phyloP scores from a whole-genome alignment of 495 filamentous ascomycete species.

The Amniculicola lignicola region DNA sequence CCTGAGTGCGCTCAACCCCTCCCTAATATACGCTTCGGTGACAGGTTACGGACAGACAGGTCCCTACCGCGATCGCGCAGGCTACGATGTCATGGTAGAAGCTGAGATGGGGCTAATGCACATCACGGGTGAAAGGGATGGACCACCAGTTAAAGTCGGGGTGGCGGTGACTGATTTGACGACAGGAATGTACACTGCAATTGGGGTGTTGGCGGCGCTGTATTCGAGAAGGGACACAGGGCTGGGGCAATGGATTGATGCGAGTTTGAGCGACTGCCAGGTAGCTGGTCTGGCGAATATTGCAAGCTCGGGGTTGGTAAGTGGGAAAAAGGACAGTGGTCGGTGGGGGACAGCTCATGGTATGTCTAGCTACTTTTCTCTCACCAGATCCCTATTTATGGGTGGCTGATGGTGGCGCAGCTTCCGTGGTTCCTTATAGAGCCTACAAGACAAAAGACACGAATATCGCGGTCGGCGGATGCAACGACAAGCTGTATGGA shows the following conservation, averaged over 20 bases:
- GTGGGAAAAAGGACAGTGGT: slow-evolving; percentile 37
- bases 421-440: slow-evolving; percentile 39
- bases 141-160: slow-evolving; percentile 38
- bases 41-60: slow-evolving; percentile 40
- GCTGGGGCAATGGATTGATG: slow-evolving; percentile 38
- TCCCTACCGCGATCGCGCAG: slow-evolving; percentile 37
- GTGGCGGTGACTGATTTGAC: slow-evolving; percentile 41
- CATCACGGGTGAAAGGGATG: slow-evolving; percentile 39
- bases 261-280: slow-evolving; percentile 39
- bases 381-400: neutral
- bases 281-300: slow-evolving; percentile 39
- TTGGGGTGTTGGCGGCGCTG: slow-evolving; percentile 37
- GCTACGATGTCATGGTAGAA: slow-evolving; percentile 35
- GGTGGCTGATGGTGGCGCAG: slow-evolving; percentile 3
- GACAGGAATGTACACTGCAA: slow-evolving; percentile 41
- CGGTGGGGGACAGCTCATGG: slow-evolving; percentile 40
- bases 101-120: slow-evolving; percentile 42
- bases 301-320: slow-evolving; percentile 37
- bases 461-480: slow-evolving; percentile 40
- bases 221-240: slow-evolving; percentile 38
- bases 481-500: slow-evolving; percentile 40
- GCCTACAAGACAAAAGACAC: slow-evolving; percentile 39
- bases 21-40: slow-evolving; percentile 39
- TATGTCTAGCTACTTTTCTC: neutral
- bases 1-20: slow-evolving; percentile 32